These are phyloP conservation scores for Gossypium schwendimanii DNA, from an alignment of 441 rosid genomes.

Conservation along the genomic window DNA sequence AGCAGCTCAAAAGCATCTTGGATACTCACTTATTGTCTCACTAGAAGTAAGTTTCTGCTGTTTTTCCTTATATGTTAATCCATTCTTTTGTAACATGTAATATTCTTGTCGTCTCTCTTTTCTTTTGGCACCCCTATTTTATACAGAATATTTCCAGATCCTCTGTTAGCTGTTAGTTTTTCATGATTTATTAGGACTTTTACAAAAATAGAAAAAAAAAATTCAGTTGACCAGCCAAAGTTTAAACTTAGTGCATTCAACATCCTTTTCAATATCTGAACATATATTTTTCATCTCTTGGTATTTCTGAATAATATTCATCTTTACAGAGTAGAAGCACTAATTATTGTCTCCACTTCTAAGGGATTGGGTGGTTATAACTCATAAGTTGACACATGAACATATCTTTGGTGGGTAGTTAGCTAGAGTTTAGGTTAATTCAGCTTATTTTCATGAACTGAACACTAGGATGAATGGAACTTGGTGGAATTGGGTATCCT, in stretches of 20 bases:
- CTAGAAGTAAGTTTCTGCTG: conserved; percentile 46
- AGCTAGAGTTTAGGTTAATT: background rate
- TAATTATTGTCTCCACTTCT: background rate
- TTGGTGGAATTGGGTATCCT: background rate
- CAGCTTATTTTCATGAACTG: background rate
- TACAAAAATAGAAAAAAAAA: background rate
- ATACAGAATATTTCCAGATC: background rate
- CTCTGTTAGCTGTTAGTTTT: background rate
- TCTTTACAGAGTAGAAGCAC: background rate
- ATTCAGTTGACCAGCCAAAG: background rate
- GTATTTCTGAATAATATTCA: background rate
- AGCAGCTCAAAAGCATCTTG: conserved; percentile 67
- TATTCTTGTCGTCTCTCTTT: background rate
- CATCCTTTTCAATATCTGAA: background rate
- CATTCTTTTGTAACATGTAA: background rate
- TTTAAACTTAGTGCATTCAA: background rate
- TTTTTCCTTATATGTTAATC: background rate
- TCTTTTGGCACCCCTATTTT: background rate
- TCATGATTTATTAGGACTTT: background rate
- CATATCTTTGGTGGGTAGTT: background rate
- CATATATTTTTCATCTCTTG: background rate
- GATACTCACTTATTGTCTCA: conserved; percentile 60
- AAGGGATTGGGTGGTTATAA: background rate
- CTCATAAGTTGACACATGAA: background rate
- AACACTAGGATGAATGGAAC: background rate